A percentile compares a stretch with the other conserved stretches of the same genome.
Evolutionary conservation across 2,329 filamentous ascomycete genomes (phyloP).

Genomic region (Phyllosticta citribraziliensis): DNA sequence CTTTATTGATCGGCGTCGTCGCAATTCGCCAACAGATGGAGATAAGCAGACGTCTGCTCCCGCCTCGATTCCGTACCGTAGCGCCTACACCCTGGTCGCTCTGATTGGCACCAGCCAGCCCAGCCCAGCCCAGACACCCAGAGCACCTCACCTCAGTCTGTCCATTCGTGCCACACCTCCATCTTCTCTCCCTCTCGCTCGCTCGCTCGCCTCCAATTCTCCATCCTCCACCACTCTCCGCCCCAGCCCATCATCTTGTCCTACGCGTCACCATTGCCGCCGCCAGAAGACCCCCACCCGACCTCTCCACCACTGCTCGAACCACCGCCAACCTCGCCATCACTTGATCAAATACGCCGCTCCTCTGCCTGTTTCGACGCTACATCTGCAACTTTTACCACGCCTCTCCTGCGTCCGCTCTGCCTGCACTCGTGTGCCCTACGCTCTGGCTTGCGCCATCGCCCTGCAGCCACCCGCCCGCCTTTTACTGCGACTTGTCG

Average conservation of each 20-base stretch:
- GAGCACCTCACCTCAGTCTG: neutral
- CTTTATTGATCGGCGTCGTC: neutral
- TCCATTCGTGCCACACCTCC: neutral
- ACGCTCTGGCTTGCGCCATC: conserved; percentile 2
- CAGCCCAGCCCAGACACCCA: no score
- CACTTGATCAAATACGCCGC: neutral
- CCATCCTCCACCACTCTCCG: neutral
- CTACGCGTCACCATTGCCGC: neutral
- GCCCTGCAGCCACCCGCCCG: conserved; percentile 6
- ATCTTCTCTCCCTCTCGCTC: neutral
- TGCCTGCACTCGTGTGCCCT: neutral
- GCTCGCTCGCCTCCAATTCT: no score
- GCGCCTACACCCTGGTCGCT: neutral
- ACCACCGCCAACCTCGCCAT: neutral
- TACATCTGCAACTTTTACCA: neutral
- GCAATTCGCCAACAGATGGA: neutral
- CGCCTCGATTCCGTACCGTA: neutral
- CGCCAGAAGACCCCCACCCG: neutral
- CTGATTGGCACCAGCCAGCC: no score
- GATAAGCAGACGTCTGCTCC: neutral
- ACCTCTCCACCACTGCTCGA: neutral
- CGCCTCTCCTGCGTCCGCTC: neutral
- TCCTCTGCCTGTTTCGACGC: neutral
- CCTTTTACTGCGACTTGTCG: neutral
- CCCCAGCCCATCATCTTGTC: neutral